These are phyloP conservation scores for Salvia hispanica DNA, from an alignment of 257 asterid species.

Conservation along the genomic window DNA sequence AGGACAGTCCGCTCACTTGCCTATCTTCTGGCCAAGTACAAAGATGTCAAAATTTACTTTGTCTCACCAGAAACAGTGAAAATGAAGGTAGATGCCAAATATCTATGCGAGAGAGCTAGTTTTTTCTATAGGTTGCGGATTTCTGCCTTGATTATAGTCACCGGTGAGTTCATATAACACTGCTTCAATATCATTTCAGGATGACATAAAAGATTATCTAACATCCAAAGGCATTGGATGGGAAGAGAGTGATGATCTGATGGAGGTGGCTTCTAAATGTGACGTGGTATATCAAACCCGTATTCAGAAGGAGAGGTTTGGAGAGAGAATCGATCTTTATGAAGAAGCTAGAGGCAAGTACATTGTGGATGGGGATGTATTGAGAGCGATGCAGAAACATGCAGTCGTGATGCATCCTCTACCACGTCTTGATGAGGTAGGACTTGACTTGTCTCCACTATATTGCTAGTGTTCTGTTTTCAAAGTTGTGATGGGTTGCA, in stretches of 20 bases:
- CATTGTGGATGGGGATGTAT: conserved; percentile 57
- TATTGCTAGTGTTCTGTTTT: background rate
- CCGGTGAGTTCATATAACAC: background rate
- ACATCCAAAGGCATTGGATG: conserved; percentile 75
- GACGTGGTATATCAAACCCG: conserved; percentile 88
- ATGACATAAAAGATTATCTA: conserved; percentile 83
- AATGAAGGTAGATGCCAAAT: conserved; percentile 64
- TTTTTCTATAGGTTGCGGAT: background rate
- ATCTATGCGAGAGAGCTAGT: background rate
- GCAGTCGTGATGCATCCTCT: conserved; percentile 95
- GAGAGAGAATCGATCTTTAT: conserved; percentile 72
- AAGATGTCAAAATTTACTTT: conserved; percentile 77
- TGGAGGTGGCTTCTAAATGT: conserved; percentile 89
- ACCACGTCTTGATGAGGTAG: conserved; percentile 94
- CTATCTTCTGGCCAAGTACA: conserved; percentile 71
- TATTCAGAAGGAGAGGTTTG: conserved; percentile 80
- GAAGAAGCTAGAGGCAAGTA: conserved; percentile 91
- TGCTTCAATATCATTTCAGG: conserved; percentile 43
- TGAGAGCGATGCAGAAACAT: conserved; percentile 79
- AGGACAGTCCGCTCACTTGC: conserved; percentile 96
- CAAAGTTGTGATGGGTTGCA: background rate
- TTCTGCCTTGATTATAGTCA: background rate
- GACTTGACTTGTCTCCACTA: background rate
- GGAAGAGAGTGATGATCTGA: conserved; percentile 82
- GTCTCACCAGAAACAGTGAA: conserved; percentile 89